phyloP scores from a whole-genome alignment of 345 rosid species.

The Syzygium oleosum region DNA sequence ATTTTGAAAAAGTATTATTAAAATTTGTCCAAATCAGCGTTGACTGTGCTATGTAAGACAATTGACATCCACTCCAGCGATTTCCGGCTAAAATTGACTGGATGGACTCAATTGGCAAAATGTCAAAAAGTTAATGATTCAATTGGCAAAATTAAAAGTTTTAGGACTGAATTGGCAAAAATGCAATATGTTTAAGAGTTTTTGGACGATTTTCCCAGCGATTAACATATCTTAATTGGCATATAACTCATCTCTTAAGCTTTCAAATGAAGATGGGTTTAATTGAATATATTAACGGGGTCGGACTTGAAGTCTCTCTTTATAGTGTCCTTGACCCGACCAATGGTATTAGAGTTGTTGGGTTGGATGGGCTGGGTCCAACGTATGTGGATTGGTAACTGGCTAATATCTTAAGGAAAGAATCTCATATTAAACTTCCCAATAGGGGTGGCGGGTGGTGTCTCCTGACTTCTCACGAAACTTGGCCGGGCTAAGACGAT shows the following conservation, averaged over 20 bases:
- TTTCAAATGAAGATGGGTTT: not conserved
- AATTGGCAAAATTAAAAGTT: too few relatives aligned
- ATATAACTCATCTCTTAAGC: not conserved
- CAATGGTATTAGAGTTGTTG: not conserved
- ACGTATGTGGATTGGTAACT: not conserved
- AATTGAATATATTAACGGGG: not conserved
- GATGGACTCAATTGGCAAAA: too few relatives aligned
- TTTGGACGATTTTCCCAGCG: too few relatives aligned
- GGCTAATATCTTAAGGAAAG: not conserved
- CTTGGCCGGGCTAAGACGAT: not conserved
- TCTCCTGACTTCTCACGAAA: not conserved
- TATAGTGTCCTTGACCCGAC: not conserved
- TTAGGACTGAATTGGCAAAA: too few relatives aligned
- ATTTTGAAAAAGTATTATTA: too few relatives aligned
- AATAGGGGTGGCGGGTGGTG: not conserved
- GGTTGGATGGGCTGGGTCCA: not conserved
- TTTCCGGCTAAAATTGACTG: too few relatives aligned
- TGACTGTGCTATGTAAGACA: too few relatives aligned
- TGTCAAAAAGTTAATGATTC: too few relatives aligned
- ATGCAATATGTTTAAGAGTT: too few relatives aligned
- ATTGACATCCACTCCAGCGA: too few relatives aligned
- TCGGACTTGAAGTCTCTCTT: not conserved
- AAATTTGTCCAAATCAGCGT: too few relatives aligned
- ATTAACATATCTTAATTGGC: too few relatives aligned
- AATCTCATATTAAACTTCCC: rapidly evolving